Conservation (phyloP, 2,329 filamentous ascomycete species). For the Xylariaceae sp. region DNA sequence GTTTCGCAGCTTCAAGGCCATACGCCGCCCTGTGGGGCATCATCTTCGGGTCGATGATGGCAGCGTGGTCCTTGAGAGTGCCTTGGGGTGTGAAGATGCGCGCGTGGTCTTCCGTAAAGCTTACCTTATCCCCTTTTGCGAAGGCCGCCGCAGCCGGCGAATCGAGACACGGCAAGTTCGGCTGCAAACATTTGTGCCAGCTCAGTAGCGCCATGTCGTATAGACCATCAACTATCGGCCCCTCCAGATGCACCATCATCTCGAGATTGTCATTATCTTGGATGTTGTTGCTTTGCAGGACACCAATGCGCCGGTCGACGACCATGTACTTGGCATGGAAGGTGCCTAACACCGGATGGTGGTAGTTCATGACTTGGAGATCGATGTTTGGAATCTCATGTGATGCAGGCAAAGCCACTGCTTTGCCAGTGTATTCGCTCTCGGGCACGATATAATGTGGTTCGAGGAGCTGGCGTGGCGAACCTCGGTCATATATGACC, state of each 20-base stretch:
- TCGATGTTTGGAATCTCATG: slow-evolving; percentile 68
- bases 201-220: slow-evolving; percentile 72
- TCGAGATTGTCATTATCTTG: slow-evolving; percentile 75
- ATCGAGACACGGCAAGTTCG: slow-evolving; percentile 53
- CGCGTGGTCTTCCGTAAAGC: slow-evolving; percentile 20
- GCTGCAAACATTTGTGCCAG: slow-evolving; percentile 62
- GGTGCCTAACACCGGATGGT: slow-evolving; percentile 65
- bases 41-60: slow-evolving; percentile 23
- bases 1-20: slow-evolving; percentile 1
- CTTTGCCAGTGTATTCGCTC: slow-evolving; percentile 52
- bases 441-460: slow-evolving; percentile 58
- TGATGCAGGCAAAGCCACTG: slow-evolving; percentile 56
- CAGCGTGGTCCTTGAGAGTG: slow-evolving; percentile 25
- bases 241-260: slow-evolving; percentile 75
- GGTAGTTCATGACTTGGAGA: slow-evolving; percentile 69
- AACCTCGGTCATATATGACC: slow-evolving; percentile 70
- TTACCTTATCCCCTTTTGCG: slow-evolving; percentile 11
- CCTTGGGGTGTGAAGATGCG: slow-evolving; percentile 25
- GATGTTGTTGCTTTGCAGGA: slow-evolving; percentile 76
- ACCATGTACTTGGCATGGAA: slow-evolving; percentile 77
- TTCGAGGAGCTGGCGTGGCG: slow-evolving; percentile 58
- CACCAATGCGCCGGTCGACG: slow-evolving; percentile 65
- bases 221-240: slow-evolving; percentile 69
- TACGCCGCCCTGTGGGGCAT: slow-evolving; percentile 11
- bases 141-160: slow-evolving; percentile 39